Evolutionary conservation across 2,329 filamentous ascomycete species (phyloP).

Genomic region (Grosmannia serpens): DNA sequence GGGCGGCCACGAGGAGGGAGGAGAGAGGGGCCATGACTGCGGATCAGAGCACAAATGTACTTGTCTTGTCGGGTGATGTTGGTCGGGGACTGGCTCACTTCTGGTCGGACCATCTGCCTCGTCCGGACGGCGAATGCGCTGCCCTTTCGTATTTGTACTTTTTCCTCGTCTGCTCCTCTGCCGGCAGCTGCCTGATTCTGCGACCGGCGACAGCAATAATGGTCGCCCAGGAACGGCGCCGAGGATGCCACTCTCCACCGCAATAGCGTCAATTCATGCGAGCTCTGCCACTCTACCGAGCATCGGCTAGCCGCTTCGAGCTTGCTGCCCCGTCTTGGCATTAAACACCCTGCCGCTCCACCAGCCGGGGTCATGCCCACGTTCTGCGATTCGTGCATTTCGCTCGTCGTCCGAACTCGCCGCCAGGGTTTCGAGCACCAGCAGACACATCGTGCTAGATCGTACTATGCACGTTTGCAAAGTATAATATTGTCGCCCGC

Average conservation of each 20-base stretch:
- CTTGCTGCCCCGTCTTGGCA: not conserved
- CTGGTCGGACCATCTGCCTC: too few species aligned
- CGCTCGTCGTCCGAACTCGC: not conserved
- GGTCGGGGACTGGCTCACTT: too few species aligned
- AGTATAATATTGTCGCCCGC: too few species aligned
- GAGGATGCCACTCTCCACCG: not conserved
- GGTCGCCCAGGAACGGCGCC: not conserved
- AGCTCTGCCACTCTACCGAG: not conserved
- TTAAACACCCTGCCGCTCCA: not conserved
- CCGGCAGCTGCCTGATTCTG: too few species aligned
- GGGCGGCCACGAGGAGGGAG: not conserved
- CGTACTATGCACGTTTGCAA: too few species aligned
- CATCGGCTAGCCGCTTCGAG: not conserved
- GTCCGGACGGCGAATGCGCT: too few species aligned
- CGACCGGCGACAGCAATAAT: not conserved
- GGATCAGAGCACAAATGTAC: not conserved
- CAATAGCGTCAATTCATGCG: not conserved
- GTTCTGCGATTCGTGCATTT: not conserved
- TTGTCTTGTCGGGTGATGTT: not conserved
- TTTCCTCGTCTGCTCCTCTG: too few species aligned
- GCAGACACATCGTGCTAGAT: too few species aligned
- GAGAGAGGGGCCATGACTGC: not conserved
- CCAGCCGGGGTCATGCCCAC: not conserved
- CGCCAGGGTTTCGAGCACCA: too few species aligned
- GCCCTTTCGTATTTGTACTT: too few species aligned